phyloP scores from a whole-genome alignment of 345 rosid species.

The Noccaea caerulescens region DNA sequence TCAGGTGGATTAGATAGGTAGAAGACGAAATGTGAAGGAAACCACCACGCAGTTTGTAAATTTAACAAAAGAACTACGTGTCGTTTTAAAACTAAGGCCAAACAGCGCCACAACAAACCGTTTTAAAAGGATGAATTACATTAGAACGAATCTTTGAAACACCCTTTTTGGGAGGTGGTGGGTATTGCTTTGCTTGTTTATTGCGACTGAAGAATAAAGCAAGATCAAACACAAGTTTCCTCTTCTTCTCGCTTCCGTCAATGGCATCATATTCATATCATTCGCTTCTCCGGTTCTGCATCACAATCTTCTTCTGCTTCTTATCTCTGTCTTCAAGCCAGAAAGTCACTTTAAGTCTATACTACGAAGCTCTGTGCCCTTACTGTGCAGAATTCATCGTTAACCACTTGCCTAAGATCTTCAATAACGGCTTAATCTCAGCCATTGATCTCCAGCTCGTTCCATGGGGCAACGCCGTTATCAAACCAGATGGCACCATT shows the following conservation, averaged over 20 bases:
- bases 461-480: slow-evolving; percentile 82
- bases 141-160: not conserved
- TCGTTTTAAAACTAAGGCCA: not conserved
- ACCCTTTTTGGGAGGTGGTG: not conserved
- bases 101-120: not conserved
- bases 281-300: slow-evolving; percentile 11
- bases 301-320: slow-evolving; percentile 17
- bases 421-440: slow-evolving; percentile 59
- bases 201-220: slow-evolving; percentile 23
- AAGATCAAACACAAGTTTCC: not conserved
- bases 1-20: slow-evolving; percentile 42
- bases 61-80: not conserved
- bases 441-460: slow-evolving; percentile 68
- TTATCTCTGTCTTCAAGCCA: slow-evolving; percentile 35
- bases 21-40: slow-evolving; percentile 27
- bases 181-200: slow-evolving; percentile 27
- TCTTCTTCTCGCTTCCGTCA: slow-evolving; percentile 20
- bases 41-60: slow-evolving; percentile 4
- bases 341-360: slow-evolving; percentile 63
- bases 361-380: slow-evolving; percentile 81
- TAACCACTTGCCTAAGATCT: slow-evolving; percentile 64
- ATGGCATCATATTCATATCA: slow-evolving; percentile 41
- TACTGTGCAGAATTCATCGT: slow-evolving; percentile 76
- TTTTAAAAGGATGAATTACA: not conserved
- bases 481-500: slow-evolving; percentile 47